phyloP scores from a whole-genome alignment of 805 yeast genomes.

The Komagataella pastoris region DNA sequence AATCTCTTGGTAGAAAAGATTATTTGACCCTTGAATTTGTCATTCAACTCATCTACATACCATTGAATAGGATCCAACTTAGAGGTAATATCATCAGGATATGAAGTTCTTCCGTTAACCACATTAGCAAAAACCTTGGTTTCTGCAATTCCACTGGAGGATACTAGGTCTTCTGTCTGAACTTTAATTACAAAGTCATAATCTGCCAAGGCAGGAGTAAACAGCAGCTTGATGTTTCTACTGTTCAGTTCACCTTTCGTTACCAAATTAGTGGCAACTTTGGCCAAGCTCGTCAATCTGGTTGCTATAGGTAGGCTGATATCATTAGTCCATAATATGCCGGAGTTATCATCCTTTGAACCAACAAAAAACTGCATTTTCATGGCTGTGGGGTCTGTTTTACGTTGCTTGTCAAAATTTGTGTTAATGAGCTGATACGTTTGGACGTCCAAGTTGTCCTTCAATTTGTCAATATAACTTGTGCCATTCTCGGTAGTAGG shows the following conservation, averaged over 20 bases:
- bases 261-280: slow-evolving; percentile 52
- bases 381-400: slow-evolving; percentile 70
- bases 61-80: slow-evolving; percentile 46
- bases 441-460: slow-evolving; percentile 49
- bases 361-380: slow-evolving; percentile 75
- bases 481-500: slow-evolving; percentile 17
- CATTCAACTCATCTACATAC: slow-evolving; percentile 45
- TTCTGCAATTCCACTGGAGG: slow-evolving; percentile 44
- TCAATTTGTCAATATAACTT: slow-evolving; percentile 26
- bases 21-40: slow-evolving; percentile 51
- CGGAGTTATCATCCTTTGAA: slow-evolving; percentile 75
- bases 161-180: slow-evolving; percentile 25
- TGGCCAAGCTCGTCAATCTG: slow-evolving; percentile 76
- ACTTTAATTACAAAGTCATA: slow-evolving; percentile 69
- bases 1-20: slow-evolving; percentile 54
- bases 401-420: slow-evolving; percentile 56
- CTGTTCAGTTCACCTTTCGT: slow-evolving; percentile 14
- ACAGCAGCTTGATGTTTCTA: slow-evolving; percentile 39
- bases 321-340: slow-evolving; percentile 53
- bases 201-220: slow-evolving; percentile 74
- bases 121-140: slow-evolving; percentile 49
- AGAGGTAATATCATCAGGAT: slow-evolving; percentile 21
- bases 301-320: slow-evolving; percentile 64
- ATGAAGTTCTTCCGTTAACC: slow-evolving; percentile 24
- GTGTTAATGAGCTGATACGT: slow-evolving; percentile 48